Conservation (phyloP, 208 protist genomes). For the Leishmania braziliensis region DNA sequence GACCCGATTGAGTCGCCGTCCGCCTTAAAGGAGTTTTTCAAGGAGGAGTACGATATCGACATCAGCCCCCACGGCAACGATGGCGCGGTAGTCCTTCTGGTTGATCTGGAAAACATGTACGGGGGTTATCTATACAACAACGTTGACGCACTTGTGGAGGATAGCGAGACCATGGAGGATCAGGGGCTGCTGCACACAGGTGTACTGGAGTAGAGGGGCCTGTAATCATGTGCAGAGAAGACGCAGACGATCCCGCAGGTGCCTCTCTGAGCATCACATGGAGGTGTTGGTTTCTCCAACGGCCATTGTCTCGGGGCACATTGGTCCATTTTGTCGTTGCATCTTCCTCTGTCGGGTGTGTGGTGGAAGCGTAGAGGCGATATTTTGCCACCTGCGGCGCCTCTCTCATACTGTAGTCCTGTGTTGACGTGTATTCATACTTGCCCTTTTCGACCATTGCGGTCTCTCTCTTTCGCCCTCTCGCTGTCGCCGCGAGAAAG, state of each 20-base stretch:
- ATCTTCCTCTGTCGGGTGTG: neutral
- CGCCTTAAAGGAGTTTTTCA: conserved; percentile 59
- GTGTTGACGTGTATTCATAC: neutral
- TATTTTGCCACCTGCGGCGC: neutral
- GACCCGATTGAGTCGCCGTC: conserved; percentile 31
- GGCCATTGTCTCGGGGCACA: neutral
- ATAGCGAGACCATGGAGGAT: conserved; percentile 65
- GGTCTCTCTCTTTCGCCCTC: neutral
- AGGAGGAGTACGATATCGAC: conserved; percentile 76
- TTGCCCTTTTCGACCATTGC: neutral
- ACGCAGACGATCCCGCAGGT: neutral
- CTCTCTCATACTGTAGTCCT: neutral
- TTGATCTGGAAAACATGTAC: conserved; percentile 86
- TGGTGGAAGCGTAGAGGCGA: neutral
- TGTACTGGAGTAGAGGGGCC: conserved; percentile 58
- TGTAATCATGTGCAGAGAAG: neutral
- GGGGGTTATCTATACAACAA: conserved; percentile 83
- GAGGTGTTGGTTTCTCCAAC: neutral
- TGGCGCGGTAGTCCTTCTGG: conserved; percentile 40
- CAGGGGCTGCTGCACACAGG: conserved; percentile 60
- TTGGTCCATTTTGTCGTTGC: neutral
- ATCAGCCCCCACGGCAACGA: conserved; percentile 21
- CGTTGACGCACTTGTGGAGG: conserved; percentile 68
- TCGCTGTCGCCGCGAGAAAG: neutral
- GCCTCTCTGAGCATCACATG: neutral